Base-by-base conservation (phyloP, 2,329 filamentous ascomycete species). In the Cercospora zeina region DNA sequence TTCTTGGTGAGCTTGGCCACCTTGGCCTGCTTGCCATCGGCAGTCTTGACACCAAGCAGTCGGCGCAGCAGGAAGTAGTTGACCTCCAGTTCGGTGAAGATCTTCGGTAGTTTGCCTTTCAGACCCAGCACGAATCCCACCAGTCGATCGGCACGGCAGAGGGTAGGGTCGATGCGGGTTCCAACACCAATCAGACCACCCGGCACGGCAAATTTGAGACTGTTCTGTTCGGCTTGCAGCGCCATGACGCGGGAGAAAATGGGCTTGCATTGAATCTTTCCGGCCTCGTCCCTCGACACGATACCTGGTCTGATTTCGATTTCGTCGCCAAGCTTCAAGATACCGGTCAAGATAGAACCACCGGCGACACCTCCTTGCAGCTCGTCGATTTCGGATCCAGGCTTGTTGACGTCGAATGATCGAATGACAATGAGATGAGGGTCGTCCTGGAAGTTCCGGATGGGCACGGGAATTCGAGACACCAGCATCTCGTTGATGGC, bases 371-470 rank as follows among this genome's bases (percentile, higher is more conserved):
- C 95, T 75, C 95, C 95, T 85, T 97, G 97, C 66, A 99, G 84
- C 72, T 99, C 95, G 64, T 97, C 93, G 68, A 99, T 97, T 80
- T 97, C 95, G 45, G 95, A 93, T 85, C 95, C 95, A 45, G 95
- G 95, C 85, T 99, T 99, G 87, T 99, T 99, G 74, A 99, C 96
- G 75, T 99, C 95, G 78, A 99, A 99, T 1, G 93, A 97, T 78
- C 95, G 91, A 77, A 99, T 99, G 75, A 99, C 89, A 74, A 99
- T 99, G 91, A 99, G 97, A 80, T 96, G 93, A 47, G 95, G 95
- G 69, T 93, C 90, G 72, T 89, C 86, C 70, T 87, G 87, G 82
- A 99, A 97, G 78, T 97, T 93, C 78, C 95, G 86, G 64, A 89
- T 81, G 14, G 95, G 95, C 9, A 97, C 89, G 27, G 95, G 95